Conservation (phyloP, 768 basidiomycete genomes). For the Termitomyces sp. region DNA sequence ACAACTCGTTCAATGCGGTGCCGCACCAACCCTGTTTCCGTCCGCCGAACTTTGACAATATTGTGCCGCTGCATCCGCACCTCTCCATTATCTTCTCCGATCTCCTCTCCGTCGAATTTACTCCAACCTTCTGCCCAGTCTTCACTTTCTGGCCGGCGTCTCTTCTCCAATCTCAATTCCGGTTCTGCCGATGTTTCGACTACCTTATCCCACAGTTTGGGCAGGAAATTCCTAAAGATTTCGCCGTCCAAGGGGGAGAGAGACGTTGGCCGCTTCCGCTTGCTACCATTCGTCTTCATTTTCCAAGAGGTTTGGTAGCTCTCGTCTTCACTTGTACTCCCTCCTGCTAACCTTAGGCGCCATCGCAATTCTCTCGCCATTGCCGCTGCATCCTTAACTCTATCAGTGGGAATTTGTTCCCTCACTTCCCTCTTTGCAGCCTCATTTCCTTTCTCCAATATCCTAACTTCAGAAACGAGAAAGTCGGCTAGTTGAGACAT, state of each 20-base stretch:
- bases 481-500: slow-evolving; percentile 72
- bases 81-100: slow-evolving; percentile 34
- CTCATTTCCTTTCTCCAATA: slow-evolving; percentile 70
- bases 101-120: slow-evolving; percentile 24
- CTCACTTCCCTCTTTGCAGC: slow-evolving; percentile 71
- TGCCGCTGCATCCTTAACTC: slow-evolving; percentile 78
- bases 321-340: slow-evolving; percentile 70
- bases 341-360: slow-evolving; percentile 64
- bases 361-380: slow-evolving; percentile 84
- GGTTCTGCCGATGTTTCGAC: slow-evolving; percentile 39
- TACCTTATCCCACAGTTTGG: slow-evolving; percentile 61
- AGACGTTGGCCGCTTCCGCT: slow-evolving; percentile 36
- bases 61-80: slow-evolving; percentile 45
- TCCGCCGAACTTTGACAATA: slow-evolving; percentile 57
- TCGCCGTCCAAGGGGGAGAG: slow-evolving; percentile 19
- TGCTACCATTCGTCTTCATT: slow-evolving; percentile 29
- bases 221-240: slow-evolving; percentile 66
- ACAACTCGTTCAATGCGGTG: slow-evolving; percentile 67
- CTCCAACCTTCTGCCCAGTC: slow-evolving; percentile 47
- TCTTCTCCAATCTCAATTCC: slow-evolving; percentile 35
- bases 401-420: slow-evolving; percentile 79
- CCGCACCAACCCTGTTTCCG: slow-evolving; percentile 56
- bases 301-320: slow-evolving; percentile 23
- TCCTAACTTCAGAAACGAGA: slow-evolving; percentile 72
- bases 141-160: slow-evolving; percentile 35